A percentile compares a stretch with the other conserved stretches of the same genome.
These are phyloP conservation scores for Millerozyma miso DNA, from an alignment of 805 yeast species.

Conservation along the genomic window DNA sequence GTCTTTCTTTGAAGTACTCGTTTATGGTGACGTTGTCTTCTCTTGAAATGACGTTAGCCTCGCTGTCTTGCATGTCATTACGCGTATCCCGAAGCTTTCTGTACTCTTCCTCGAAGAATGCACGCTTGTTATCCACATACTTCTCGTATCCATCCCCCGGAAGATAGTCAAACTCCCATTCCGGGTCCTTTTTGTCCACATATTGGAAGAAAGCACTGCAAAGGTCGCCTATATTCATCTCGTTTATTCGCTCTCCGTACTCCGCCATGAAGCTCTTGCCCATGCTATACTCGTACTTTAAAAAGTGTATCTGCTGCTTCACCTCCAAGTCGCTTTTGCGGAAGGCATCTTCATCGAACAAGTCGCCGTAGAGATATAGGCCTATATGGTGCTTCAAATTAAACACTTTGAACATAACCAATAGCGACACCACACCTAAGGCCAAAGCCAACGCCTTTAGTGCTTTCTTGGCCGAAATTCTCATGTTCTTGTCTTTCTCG, in stretches of 20 bases:
- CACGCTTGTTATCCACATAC: conserved; percentile 14
- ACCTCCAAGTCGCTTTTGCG: conserved; percentile 9
- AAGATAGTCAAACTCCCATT: conserved; percentile 17
- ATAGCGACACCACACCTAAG: background rate
- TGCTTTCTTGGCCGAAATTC: conserved; percentile 8
- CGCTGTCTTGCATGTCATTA: conserved; percentile 5
- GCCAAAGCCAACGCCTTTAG: background rate
- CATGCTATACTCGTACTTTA: conserved; percentile 15
- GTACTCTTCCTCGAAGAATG: conserved; percentile 11
- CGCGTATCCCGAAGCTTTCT: conserved; percentile 2
- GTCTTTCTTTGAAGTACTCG: conserved; percentile 11
- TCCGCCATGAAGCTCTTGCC: conserved; percentile 8
- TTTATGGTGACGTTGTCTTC: conserved; percentile 15
- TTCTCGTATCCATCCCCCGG: conserved; percentile 15
- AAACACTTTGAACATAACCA: background rate
- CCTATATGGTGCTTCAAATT: background rate
- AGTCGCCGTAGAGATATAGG: background rate
- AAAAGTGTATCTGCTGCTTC: conserved; percentile 17
- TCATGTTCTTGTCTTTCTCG: conserved; percentile 4
- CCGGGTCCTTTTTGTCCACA: conserved; percentile 14
- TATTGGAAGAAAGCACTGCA: conserved; percentile 23
- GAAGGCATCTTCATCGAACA: conserved; percentile 9
- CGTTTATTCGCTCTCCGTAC: conserved; percentile 14
- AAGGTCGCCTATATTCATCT: conserved; percentile 10
- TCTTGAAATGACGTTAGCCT: conserved; percentile 4